Evolutionary conservation across 148 eudicot species (phyloP).

Genomic region (Salicornia ramosissima): DNA sequence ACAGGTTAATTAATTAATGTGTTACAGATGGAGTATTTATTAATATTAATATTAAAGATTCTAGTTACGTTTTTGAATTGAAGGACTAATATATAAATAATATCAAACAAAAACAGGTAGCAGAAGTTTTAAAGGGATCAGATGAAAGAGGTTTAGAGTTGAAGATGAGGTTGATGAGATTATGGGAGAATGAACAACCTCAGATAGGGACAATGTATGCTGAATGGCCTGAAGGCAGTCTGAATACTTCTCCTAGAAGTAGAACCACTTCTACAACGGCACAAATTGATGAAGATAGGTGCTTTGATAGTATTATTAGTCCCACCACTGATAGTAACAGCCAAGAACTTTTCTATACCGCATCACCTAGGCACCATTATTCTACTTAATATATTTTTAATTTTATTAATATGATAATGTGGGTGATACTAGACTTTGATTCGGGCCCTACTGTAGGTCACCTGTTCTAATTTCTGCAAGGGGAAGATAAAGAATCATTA

Average conservation of each 20-base stretch:
- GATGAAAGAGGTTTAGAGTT: background rate
- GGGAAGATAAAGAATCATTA: too few relatives aligned
- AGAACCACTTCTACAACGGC: background rate
- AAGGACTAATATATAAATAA: too few relatives aligned
- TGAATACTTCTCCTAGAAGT: background rate
- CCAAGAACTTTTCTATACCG: background rate
- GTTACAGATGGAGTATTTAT: too few relatives aligned
- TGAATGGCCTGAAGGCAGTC: background rate
- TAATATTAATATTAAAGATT: too few relatives aligned
- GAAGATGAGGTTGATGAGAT: background rate
- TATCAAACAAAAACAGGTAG: constrained; percentile 1
- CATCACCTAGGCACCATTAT: background rate
- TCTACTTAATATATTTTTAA: too few relatives aligned
- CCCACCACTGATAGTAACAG: background rate
- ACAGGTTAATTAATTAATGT: background rate
- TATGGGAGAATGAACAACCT: background rate
- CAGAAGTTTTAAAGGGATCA: background rate
- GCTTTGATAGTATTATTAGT: background rate
- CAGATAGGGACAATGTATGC: background rate
- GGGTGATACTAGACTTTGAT: too few relatives aligned
- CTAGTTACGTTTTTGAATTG: too few relatives aligned
- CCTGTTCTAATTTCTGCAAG: too few relatives aligned
- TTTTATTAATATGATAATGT: too few relatives aligned
- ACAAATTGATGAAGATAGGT: too few relatives aligned
- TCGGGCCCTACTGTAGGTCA: too few relatives aligned